Base-by-base conservation (phyloP, 1,139 yeast species). In the Magnusiomyces clavatus region DNA sequence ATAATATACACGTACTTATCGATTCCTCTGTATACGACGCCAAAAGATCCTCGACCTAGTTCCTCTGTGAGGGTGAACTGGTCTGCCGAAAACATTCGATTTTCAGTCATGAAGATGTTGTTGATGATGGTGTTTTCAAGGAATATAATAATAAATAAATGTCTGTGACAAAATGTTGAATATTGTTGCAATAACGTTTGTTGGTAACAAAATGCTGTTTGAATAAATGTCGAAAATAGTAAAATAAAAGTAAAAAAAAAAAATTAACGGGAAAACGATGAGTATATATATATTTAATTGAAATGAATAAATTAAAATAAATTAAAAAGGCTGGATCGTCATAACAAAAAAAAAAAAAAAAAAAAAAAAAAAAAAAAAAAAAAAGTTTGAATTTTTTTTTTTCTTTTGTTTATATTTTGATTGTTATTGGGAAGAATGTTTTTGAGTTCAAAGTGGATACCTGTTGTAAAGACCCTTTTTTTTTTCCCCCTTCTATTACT, bases 11-110 rank as follows among this genome's bases (percentile, higher is more conserved):
- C 56, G 6, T 47, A 54, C 56, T 73, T 74, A 58, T 85, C 81
- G 10, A 80, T 64, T 0, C 92, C 96, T 48, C 83, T 73, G 68
- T 83, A 88, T 1, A 88, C 96, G 1, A 83, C 86, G 0, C 96
- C 96, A 66, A 87, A 88, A 3, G 92, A 90, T 0, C 96, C 96
- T 52, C 86, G 72, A 1, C 96, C 96, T 1, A 88, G 81, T 64
- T 86, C 90, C 58, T 84, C 90, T 57, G 77, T 77, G 3, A 88
- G 76, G 48, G 80, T 72, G 58, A 80, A 81, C 62, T 80, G 82
- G 52, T 71, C 73, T 13, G 78, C 77, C 38, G 70, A 58, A 54
- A 62, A 71, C 31, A 57, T 58, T 46, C 69, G 56, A 43, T 72
- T 51, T 20, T 36, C 41, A 8, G 48, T 16, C 46, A 43, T 43